Base-by-base conservation (phyloP, 176 grass and related monocot genomes). In the Oryza punctata region DNA sequence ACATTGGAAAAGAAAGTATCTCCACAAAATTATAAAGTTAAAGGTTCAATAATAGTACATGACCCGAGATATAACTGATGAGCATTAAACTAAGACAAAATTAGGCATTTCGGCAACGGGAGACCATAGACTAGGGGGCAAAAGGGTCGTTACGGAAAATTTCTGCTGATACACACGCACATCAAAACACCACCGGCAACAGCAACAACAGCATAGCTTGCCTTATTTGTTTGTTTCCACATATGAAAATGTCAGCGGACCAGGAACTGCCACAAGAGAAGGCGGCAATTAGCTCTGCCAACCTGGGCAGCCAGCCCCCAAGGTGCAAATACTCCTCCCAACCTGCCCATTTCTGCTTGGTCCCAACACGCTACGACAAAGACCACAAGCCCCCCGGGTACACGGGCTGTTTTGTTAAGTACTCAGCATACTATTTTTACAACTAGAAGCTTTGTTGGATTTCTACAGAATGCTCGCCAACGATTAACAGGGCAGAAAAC, bases 241-340 rank as follows among this genome's bases (percentile, higher is more conserved):
- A 61, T 47, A 89, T 90, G 60, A 88, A 45, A 87, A 91, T 87
- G 74, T 88, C 85, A 69, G 75, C 65, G 87, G 77, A 87, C 82
- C 77, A 72, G 76, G 45, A 91, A 93, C 93, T 99, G 91, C 93
- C 97, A 92, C 93, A 89, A 99, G 93, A 92, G 93, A 92, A 96
- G 97, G 93, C 89, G 44, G 70, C 77, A 86, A 92, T 94, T 95
- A 93, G 79, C 81, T 90, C 86, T 82, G 89, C 97, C 93, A 87
- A 96, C 97, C 93, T 95, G 91, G 97, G 97, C 91, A 96, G 89
- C 88, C 88, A 86, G 88, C 78, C 79, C 79, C 80, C 88, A 89
- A 80, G 82, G 78, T 90, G 84, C 88, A 88, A 87, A 80, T 70
- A 78, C 75, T 54, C 75, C 67, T 5, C 47, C 81, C 60, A 69